Evolutionary conservation across 495 filamentous ascomycete genomes (phyloP).

Genomic region (Talaromyces ruber): DNA sequence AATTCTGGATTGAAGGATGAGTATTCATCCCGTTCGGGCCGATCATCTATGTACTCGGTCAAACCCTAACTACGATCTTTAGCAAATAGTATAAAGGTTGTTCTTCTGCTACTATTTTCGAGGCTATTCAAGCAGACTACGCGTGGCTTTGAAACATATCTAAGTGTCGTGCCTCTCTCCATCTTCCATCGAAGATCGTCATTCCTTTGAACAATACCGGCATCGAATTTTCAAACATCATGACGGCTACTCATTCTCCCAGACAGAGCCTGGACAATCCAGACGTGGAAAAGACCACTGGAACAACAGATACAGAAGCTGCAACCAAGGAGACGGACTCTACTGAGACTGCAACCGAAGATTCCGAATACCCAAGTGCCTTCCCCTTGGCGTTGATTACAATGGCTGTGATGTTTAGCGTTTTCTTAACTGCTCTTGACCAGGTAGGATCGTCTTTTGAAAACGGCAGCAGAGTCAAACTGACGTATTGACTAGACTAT

Average conservation of each 20-base stretch:
- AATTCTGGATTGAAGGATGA: background rate
- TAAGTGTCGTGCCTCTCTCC: background rate
- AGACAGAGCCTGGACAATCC: background rate
- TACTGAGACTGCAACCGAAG: background rate
- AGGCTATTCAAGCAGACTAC: background rate
- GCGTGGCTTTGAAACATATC: background rate
- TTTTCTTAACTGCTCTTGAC: constrained; percentile 55
- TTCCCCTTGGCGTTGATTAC: constrained; percentile 32
- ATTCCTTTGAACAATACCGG: background rate
- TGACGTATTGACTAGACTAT: constrained; percentile 6
- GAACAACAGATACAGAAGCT: background rate
- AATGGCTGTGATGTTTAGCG: constrained; percentile 37
- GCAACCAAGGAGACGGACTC: background rate
- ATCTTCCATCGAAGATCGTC: background rate
- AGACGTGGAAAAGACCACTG: background rate
- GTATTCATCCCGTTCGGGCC: background rate
- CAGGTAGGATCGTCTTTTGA: background rate
- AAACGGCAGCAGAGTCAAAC: background rate
- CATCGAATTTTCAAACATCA: background rate
- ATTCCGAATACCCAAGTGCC: background rate
- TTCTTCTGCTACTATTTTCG: background rate
- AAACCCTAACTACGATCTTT: background rate
- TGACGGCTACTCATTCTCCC: background rate
- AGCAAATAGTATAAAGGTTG: background rate
- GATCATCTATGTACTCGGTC: background rate